phyloP scores from a whole-genome alignment of 176 grass and related monocot genomes.

The Lolium perenne region DNA sequence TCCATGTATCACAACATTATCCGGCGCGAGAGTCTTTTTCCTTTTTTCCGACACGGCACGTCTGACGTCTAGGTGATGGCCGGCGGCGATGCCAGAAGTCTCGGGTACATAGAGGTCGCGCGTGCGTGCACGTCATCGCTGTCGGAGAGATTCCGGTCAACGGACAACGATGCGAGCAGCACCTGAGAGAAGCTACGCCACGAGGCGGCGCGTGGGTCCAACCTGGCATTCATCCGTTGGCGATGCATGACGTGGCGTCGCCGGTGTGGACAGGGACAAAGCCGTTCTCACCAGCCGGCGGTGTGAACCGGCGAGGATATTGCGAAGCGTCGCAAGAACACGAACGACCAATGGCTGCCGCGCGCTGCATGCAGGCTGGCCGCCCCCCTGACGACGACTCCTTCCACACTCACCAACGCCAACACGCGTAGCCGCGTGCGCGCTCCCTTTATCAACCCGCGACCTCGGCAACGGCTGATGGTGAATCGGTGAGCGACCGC shows the following conservation, averaged over 20 bases:
- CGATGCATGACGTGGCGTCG: constrained; percentile 34
- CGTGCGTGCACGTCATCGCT: constrained; percentile 43
- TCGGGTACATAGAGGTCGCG: not conserved
- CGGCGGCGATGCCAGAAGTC: not conserved
- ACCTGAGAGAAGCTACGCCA: not conserved
- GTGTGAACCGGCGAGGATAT: constrained; percentile 42
- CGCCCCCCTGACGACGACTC: not conserved
- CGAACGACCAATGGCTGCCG: constrained; percentile 5
- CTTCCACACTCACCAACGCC: constrained; percentile 48
- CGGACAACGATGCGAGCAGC: constrained; percentile 37
- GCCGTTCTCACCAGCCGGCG: constrained; percentile 31
- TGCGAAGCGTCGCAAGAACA: constrained; percentile 16
- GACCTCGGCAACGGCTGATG: constrained; percentile 29
- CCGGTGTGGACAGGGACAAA: constrained; percentile 39
- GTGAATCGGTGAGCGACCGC: not conserved
- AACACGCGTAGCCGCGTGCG: constrained; percentile 19
- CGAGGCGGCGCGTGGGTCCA: constrained; percentile 14
- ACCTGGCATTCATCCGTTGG: not conserved
- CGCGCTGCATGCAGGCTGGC: not conserved
- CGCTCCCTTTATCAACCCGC: constrained; percentile 45
- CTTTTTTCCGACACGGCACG: not conserved
- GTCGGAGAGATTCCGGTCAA: constrained; percentile 30
- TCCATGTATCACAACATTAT: not conserved
- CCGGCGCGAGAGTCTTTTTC: not conserved
- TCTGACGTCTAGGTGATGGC: constrained; percentile 7